These are phyloP conservation scores for Arthroderma uncinatum DNA, from an alignment of 2,329 filamentous ascomycete genomes.

Conservation along the genomic window DNA sequence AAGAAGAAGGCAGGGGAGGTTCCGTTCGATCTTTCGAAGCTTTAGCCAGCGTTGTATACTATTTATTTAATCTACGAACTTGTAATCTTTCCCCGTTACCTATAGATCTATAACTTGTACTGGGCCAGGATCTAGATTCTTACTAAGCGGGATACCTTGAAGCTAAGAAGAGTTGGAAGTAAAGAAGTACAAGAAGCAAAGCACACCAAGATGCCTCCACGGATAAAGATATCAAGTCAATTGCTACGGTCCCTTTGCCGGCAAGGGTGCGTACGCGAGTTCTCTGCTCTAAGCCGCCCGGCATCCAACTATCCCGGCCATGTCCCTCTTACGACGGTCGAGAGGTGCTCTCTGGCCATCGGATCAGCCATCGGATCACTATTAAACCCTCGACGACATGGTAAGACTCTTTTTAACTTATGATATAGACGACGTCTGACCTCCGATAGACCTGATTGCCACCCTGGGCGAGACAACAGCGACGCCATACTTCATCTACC, in stretches of 20 bases:
- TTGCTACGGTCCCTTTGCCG: conserved; percentile 2
- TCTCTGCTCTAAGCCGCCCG: conserved; percentile 78
- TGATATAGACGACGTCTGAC: background rate
- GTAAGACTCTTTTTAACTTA: conserved; percentile 37
- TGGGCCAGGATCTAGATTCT: background rate
- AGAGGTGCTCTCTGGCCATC: conserved; percentile 59
- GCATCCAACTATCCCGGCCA: conserved; percentile 83
- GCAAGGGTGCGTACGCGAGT: conserved; percentile 36
- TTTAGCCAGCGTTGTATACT: background rate
- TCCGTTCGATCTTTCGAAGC: conserved; percentile 20
- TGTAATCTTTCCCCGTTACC: background rate
- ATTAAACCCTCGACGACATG: conserved; percentile 67
- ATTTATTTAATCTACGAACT: too few species aligned
- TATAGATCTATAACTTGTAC: background rate
- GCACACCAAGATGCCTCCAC: background rate
- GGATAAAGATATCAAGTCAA: background rate
- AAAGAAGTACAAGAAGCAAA: conserved; percentile 2
- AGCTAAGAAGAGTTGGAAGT: conserved; percentile 11
- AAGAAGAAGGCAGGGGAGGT: conserved; percentile 24
- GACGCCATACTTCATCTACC: conserved; percentile 87
- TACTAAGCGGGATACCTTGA: background rate
- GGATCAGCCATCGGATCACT: conserved; percentile 51
- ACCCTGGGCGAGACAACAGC: conserved; percentile 89
- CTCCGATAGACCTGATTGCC: conserved; percentile 68
- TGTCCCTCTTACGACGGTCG: conserved; percentile 69